Conservation (phyloP, 2,329 filamentous ascomycete species). For the Metarhizium guizhouense region DNA sequence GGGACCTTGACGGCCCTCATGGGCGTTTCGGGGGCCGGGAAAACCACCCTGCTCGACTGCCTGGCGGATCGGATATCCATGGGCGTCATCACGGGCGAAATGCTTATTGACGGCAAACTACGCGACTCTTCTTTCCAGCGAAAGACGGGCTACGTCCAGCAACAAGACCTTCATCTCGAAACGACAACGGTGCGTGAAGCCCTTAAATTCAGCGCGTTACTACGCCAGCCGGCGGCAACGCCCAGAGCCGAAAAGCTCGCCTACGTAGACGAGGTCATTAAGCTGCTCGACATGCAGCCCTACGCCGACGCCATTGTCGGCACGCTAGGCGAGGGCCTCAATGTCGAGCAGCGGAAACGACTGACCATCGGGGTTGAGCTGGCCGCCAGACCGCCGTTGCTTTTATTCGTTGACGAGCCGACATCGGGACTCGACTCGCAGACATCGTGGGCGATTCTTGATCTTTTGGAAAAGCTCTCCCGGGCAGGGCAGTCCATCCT, state of each 20-base stretch:
- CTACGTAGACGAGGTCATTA: constrained; percentile 52
- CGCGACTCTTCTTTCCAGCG: constrained; percentile 61
- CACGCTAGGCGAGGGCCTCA: constrained; percentile 33
- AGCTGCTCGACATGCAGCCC: constrained; percentile 36
- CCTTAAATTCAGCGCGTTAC: constrained; percentile 31
- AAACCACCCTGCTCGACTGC: constrained; percentile 57
- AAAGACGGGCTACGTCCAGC: constrained; percentile 63
- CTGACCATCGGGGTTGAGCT: constrained; percentile 42
- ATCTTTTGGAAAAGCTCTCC: constrained; percentile 59
- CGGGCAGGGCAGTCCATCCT: constrained; percentile 37
- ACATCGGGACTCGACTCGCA: constrained; percentile 47
- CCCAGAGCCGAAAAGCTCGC: constrained; percentile 61
- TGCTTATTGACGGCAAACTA: constrained; percentile 60
- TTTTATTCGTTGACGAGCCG: constrained; percentile 47
- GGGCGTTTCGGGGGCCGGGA: constrained; percentile 37
- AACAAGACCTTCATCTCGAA: constrained; percentile 44
- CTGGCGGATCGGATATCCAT: constrained; percentile 63
- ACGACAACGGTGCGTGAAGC: constrained; percentile 38
- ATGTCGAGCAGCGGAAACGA: constrained; percentile 42
- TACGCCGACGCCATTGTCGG: constrained; percentile 46
- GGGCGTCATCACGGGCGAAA: constrained; percentile 61
- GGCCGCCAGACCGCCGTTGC: constrained; percentile 33
- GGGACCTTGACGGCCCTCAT: too few species aligned
- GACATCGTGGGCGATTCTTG: constrained; percentile 63
- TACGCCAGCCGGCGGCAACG: constrained; percentile 50